phyloP scores from a whole-genome alignment of 1,284 basidiomycete species.

The Ustilago loliicola region DNA sequence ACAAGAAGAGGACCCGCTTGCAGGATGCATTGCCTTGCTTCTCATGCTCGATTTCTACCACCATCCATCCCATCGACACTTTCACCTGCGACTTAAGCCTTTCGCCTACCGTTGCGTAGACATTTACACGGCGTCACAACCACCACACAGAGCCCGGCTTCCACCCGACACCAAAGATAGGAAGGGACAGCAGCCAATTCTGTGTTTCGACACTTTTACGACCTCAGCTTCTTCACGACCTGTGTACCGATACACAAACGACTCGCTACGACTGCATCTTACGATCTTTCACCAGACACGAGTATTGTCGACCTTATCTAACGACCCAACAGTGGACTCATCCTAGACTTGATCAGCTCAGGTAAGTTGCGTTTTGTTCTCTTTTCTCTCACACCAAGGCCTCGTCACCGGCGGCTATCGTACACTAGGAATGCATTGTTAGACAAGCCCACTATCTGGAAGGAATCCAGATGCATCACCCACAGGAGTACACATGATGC shows the following conservation, averaged over 20 bases:
- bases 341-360: neutral
- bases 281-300: neutral
- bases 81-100: neutral
- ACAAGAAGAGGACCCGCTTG: slow-evolving; percentile 3
- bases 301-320: neutral
- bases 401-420: neutral
- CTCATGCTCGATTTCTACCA: slow-evolving; percentile 3
- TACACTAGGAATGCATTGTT: neutral
- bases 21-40: slow-evolving; percentile 16
- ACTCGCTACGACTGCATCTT: neutral
- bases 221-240: neutral
- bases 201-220: neutral
- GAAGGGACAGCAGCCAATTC: neutral
- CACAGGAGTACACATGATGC: neutral
- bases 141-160: neutral
- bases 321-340: neutral
- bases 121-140: neutral
- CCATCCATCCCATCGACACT: slow-evolving; percentile 2
- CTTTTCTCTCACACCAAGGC: neutral
- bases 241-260: neutral
- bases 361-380: neutral
- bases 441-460: neutral
- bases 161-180: neutral
- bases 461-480: neutral
- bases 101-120: neutral